Evolutionary conservation across 331 rosid species (phyloP), one percentile per base, ranked within the genome.

Genomic region (Phaseolus coccineus): DNA sequence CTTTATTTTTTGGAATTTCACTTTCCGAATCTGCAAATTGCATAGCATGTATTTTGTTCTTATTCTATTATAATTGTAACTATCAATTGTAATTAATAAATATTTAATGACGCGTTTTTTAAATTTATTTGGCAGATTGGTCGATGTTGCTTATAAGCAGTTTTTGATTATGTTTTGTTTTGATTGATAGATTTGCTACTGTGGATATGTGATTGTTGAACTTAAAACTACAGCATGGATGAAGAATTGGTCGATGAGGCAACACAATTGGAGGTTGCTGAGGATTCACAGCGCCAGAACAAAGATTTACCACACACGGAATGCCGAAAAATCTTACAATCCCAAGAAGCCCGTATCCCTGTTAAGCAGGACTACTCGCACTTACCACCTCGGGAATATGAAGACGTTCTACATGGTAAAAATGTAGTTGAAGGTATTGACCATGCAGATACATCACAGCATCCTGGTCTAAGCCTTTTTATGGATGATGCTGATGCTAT

Each of bases 211-310:
- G 76, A 81, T 77, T 85, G 85, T 77, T 87, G 80, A 73, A 40
- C 84, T 61, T 57, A 24, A 73, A 78, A 53, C 84, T 71, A 76
- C 15, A 80, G 47, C 59, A 95, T 93, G 96, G 93, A 91, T 58
- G 91, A 89, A 69, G 85, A 75, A 77, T 74, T 89, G 89, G 89
- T 79, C 48, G 92, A 85, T 83, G 97, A 84, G 61, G 84, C 76
- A 76, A 47, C 47, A 10, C 82, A 77, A 7, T 81, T 86, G 57
- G 90, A 77, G 76, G 59, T 53, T 31, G 77, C 71, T 7, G 97
- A 87, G 81, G 87, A 86, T 44, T 83, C 80, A 4, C 91, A 82
- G 79, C 81, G 73, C 42, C 96, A 87, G 68, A 77, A 69, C 72
- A 95, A 85, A 78, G 94, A 89, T 86, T 69, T 82, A 39, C 77